Evolutionary conservation across 192 early-diverging fungal genomes (phyloP).

Genomic region (Coemansia sp.): DNA sequence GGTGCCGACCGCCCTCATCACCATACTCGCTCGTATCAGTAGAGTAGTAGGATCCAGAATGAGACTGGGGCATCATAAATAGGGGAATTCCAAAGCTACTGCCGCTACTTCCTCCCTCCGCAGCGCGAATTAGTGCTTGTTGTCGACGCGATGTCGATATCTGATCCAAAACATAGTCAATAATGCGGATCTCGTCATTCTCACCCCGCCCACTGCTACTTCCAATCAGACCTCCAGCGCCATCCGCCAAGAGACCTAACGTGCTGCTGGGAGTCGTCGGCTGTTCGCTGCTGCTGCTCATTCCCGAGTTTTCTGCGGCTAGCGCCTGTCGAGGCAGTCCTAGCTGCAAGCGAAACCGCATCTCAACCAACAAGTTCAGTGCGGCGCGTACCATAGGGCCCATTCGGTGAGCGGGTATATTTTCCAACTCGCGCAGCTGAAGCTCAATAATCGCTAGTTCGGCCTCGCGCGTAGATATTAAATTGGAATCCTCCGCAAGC

Average conservation of each 20-base stretch:
- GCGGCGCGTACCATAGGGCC: slow-evolving; percentile 54
- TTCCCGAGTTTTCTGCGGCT: neutral
- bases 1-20: neutral
- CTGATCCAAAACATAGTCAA: slow-evolving; percentile 49
- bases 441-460: slow-evolving; percentile 54
- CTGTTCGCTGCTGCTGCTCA: neutral
- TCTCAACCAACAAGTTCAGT: slow-evolving; percentile 50
- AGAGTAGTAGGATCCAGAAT: neutral
- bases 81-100: slow-evolving; percentile 34
- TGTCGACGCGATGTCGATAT: slow-evolving; percentile 40
- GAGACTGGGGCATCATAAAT: slow-evolving; percentile 35
- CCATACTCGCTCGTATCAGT: neutral
- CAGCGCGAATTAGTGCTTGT: slow-evolving; percentile 8
- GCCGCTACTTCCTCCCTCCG: neutral
- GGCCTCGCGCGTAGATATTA: slow-evolving; percentile 34
- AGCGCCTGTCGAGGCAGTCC: slow-evolving; percentile 29
- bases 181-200: slow-evolving; percentile 33
- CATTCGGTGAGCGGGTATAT: slow-evolving; percentile 35
- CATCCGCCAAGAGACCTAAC: neutral
- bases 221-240: neutral
- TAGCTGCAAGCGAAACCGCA: slow-evolving; percentile 54
- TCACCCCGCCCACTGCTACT: slow-evolving; percentile 21
- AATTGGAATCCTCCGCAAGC: neutral
- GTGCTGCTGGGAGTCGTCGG: neutral
- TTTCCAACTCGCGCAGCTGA: slow-evolving; percentile 48